Conservation (phyloP, 768 basidiomycete genomes). For the Amanita rimosa region DNA sequence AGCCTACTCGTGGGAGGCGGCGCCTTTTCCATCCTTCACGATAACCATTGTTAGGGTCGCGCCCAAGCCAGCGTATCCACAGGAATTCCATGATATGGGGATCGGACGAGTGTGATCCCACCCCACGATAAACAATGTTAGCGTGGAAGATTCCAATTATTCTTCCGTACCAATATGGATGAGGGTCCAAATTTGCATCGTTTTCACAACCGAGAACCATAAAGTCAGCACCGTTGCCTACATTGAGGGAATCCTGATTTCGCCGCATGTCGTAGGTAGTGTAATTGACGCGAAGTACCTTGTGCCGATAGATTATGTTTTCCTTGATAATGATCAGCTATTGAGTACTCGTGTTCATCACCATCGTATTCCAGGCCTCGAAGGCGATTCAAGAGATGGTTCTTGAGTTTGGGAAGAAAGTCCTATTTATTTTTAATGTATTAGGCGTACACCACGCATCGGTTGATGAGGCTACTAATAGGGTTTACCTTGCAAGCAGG, state of each 20-base stretch:
- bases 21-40: constrained; percentile 7
- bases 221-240: constrained; percentile 11
- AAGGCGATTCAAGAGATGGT: constrained; percentile 18
- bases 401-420: constrained; percentile 17
- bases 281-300: constrained; percentile 23
- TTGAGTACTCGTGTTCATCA: constrained; percentile 15
- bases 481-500: constrained; percentile 17
- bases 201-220: not conserved
- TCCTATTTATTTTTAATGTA: constrained; percentile 9
- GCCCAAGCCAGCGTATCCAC: not conserved
- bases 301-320: constrained; percentile 17
- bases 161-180: constrained; percentile 22
- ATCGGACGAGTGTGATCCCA: not conserved
- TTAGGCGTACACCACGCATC: too few species aligned
- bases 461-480: too few species aligned
- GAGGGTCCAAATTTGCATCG: not conserved
- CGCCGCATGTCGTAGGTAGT: constrained; percentile 30
- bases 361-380: constrained; percentile 12
- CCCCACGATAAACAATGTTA: constrained; percentile 8
- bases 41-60: constrained; percentile 12
- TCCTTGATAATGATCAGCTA: constrained; percentile 10
- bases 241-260: constrained; percentile 27
- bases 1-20: constrained; percentile 13
- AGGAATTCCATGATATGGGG: not conserved
- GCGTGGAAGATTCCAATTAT: constrained; percentile 21